Conservation (phyloP, 2,329 filamentous ascomycete species). For the Phialophora expanda region DNA sequence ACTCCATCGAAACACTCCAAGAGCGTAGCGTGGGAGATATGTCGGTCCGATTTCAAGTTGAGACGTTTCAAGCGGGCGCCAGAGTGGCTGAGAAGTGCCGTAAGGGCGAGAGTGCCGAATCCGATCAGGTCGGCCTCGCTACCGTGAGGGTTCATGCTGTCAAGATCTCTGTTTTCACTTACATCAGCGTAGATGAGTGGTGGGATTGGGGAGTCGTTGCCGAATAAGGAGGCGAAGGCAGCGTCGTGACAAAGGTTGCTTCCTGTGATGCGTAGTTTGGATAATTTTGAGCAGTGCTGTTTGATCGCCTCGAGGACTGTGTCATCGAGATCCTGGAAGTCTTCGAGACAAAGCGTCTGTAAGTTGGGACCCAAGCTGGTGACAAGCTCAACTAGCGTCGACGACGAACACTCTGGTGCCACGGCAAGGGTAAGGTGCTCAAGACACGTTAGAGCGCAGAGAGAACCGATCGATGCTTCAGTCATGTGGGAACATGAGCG, state of each 20-base stretch:
- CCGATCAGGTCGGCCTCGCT: slow-evolving; percentile 66
- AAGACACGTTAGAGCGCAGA: slow-evolving; percentile 67
- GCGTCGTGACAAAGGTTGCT: slow-evolving; percentile 77
- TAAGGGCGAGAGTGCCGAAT: slow-evolving; percentile 75
- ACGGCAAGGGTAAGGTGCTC: slow-evolving; percentile 76
- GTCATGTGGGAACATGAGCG: slow-evolving; percentile 78
- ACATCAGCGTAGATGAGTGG: slow-evolving; percentile 74
- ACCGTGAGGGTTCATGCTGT: slow-evolving; percentile 69
- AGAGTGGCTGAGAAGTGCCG: slow-evolving; percentile 83
- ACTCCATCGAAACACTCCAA: slow-evolving; percentile 71
- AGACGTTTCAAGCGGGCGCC: slow-evolving; percentile 68
- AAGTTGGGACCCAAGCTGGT: slow-evolving; percentile 67
- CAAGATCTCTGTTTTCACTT: slow-evolving; percentile 75
- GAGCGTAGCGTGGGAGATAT: slow-evolving; percentile 75
- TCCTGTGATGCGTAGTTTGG: slow-evolving; percentile 80
- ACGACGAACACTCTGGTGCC: slow-evolving; percentile 60
- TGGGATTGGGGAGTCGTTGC: slow-evolving; percentile 63
- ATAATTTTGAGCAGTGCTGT: slow-evolving; percentile 67
- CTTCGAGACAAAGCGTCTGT: slow-evolving; percentile 77
- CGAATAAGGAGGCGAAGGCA: slow-evolving; percentile 75
- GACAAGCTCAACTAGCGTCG: slow-evolving; percentile 67
- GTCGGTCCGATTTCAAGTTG: slow-evolving; percentile 82
- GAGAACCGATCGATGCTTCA: slow-evolving; percentile 66
- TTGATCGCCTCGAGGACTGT: slow-evolving; percentile 73
- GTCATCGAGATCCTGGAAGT: slow-evolving; percentile 69